Evolutionary conservation across 495 filamentous ascomycete genomes (phyloP), one percentile per base, ranked within the genome.

Genomic region (Aspergillus bridgeri): DNA sequence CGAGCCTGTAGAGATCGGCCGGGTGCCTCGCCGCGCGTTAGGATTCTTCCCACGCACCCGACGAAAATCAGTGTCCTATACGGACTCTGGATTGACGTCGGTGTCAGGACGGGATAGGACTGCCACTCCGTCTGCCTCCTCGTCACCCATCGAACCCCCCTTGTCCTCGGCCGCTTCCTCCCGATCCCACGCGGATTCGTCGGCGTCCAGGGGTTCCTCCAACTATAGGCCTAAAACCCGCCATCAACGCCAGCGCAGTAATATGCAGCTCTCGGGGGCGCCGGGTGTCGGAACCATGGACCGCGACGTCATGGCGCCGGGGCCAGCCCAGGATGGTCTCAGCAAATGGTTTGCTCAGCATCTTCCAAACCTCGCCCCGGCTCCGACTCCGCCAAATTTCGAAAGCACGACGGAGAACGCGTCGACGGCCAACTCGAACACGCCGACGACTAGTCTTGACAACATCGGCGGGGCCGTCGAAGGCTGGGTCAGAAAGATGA

Each of bases 11-110:
- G 89, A 97, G 69, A 95, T 98, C 43, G 93, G 87, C 5, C 84
- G 93, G 29, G 84, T 98, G 43, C 83, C 90, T 22, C 85, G 90
- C 51, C 84, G 86, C 71, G 81, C 88, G 3, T 76, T 97, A 20
- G 94, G 93, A 24, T 96, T 92, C 72, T 98, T 97, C 65, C 93
- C 94, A 1, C 91, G 90, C 15, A 84, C 91, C 2, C 82, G 94
- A 64, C 90, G 91, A 79, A 97, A 96, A 81, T 86, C 80, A 7
- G 72, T 82, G 9, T 74, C 74, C 19, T 77, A 75, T 51, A 82
- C 81, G 5, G 80, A 72, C 66, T 67, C 61, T 67, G 77, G 62
- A 61, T 66, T 49, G 58, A 51, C 51, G 25, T 62, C 60, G 64
- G 61, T n/a, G 69, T 75, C 65, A 59, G 69, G 75, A 65, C 38